phyloP scores from a whole-genome alignment of 257 asterid species.

The Solanum pinnatisectum region DNA sequence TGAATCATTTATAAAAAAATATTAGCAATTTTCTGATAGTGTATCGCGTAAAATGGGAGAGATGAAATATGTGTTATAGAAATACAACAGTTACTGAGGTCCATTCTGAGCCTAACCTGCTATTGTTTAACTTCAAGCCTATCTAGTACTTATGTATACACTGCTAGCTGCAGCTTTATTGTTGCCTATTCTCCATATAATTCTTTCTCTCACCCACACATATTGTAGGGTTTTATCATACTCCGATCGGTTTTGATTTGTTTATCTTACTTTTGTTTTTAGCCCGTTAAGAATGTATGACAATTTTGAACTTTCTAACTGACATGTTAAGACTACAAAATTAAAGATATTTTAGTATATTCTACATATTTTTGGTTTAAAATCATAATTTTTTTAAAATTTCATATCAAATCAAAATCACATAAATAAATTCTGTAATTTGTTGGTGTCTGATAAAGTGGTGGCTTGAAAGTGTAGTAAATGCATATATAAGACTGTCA shows the following conservation, averaged over 20 bases:
- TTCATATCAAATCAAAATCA: too few species aligned
- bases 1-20: neutral
- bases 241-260: fast-evolving
- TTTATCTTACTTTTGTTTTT: neutral
- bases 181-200: neutral
- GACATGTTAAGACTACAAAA: neutral
- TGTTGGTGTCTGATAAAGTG: conserved; percentile 23
- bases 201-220: conserved; percentile 8
- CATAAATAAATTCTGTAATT: neutral
- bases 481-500: conserved; percentile 14
- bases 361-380: fast-evolving
- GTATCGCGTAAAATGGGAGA: neutral
- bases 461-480: conserved; percentile 26
- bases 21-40: neutral
- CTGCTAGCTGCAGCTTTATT: neutral
- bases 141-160: neutral
- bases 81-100: neutral
- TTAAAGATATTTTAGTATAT: fast-evolving
- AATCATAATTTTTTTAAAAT: too few species aligned
- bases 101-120: neutral
- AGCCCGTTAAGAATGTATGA: neutral
- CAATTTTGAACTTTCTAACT: fast-evolving
- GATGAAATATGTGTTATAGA: neutral
- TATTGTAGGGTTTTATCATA: neutral
- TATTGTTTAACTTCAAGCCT: neutral